Evolutionary conservation across 176 grass and related monocot genomes (phyloP), one percentile per base, ranked within the genome.

Genomic region (Elaeis guineensis): DNA sequence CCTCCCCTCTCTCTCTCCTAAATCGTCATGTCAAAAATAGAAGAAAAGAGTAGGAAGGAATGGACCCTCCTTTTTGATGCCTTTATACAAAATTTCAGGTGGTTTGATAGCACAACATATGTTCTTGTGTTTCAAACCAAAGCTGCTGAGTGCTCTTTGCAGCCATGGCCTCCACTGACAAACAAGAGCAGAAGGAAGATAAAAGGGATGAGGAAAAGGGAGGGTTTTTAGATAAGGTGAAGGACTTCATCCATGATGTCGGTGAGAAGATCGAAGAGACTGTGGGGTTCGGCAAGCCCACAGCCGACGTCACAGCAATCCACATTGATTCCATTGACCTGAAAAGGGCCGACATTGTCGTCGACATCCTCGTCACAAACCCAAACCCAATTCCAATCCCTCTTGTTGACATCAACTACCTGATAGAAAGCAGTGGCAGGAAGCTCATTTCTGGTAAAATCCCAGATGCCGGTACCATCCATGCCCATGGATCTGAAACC

Each of bases 401-500:
- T 57, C 81, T 89, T 9, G 65, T 86, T 5, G 77, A 83, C 60
- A 82, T 88, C 0, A 81, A 87, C 26, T 93, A 81, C 75, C 58
- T 73, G 24, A 84, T 93, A 4, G 77, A 93, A 56, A 84, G 83
- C 24, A 74, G 84, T 55, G 84, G 49, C 17, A 78, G 89, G 50
- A 88, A 88, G 51, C 77, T 89, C 7, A 35, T 89, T 0, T 94
- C 84, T 0, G 81, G 89, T 32, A 66, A 80, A 49, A 89, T 95
- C 57, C 89, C 84, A 17, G 89, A 89, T 59, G 75, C 78, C n/a
- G 89, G 89, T 29, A 85, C 84, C 17, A 89, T 94, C 26, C 68
- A 82, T 50, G 78, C 84, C 26, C 84, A 79, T 49, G 89, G 80
- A 21, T 85, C 75, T 8, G 81, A 95, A 51, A 82, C 78, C 14